phyloP scores from a whole-genome alignment of 2,329 filamentous ascomycete species.

The Chaetomiaceae sp. region DNA sequence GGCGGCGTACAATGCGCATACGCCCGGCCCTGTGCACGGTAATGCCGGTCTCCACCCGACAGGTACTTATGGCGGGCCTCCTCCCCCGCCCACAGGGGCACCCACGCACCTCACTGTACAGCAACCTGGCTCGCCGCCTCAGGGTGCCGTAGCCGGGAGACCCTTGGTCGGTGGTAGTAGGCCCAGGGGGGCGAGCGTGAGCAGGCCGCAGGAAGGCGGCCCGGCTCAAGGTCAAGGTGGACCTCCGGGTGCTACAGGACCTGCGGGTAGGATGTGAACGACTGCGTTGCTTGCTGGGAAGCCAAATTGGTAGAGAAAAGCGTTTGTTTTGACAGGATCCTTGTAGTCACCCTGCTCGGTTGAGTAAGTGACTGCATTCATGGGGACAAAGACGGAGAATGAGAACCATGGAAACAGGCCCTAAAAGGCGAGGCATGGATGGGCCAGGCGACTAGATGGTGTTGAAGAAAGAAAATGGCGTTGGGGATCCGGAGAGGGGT shows the following conservation, averaged over 20 bases:
- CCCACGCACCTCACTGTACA: constrained; percentile 10
- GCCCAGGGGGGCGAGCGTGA: constrained; percentile 19
- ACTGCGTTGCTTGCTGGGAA: not conserved
- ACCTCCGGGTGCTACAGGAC: constrained; percentile 6
- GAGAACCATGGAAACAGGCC: not conserved
- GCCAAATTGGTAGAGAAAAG: not conserved
- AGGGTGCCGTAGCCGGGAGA: not conserved
- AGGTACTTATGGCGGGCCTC: not conserved
- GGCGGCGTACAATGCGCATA: constrained; percentile 14
- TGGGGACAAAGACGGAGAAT: not conserved
- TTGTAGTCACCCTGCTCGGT: not conserved
- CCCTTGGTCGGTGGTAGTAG: constrained; percentile 7
- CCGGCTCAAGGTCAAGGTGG: not conserved
- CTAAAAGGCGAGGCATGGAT: not conserved
- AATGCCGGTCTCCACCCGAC: not conserved
- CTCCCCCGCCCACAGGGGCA: not conserved
- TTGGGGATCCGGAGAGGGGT: not conserved
- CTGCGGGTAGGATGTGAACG: constrained; percentile 4
- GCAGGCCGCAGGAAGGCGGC: constrained; percentile 6
- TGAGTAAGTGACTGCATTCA: not conserved
- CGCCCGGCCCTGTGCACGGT: not conserved
- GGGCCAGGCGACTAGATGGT: not conserved
- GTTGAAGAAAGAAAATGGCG: not conserved
- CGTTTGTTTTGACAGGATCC: not conserved
- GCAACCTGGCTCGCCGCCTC: constrained; percentile 5